Conservation (phyloP, 371 early-diverging fungal genomes). For the Rhizomucor miehei region DNA sequence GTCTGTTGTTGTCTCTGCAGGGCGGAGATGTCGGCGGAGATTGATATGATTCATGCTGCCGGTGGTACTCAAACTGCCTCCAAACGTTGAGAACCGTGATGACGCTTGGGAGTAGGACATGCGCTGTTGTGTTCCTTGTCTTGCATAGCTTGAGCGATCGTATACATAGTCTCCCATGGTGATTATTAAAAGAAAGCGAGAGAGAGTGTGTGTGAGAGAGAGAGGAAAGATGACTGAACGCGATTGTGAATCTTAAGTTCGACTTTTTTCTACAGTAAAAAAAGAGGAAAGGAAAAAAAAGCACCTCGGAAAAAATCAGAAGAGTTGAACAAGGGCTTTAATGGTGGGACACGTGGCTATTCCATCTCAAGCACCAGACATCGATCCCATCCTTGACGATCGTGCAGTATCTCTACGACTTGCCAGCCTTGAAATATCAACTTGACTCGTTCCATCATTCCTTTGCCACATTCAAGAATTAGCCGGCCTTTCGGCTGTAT, state of each 20-base stretch:
- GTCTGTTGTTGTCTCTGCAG: neutral
- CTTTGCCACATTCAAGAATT: constrained; percentile 69
- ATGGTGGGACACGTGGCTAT: neutral
- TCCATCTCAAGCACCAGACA: constrained; percentile 45
- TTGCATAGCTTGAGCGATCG: neutral
- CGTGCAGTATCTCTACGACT: constrained; percentile 39
- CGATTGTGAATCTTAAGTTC: neutral
- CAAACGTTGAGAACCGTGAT: constrained; percentile 2
- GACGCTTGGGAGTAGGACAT: neutral
- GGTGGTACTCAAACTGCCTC: constrained; percentile 1
- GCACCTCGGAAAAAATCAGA: neutral
- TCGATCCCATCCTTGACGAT: constrained; percentile 57
- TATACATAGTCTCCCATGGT: neutral
- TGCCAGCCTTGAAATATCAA: constrained; percentile 55
- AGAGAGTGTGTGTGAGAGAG: constrained; percentile 2
- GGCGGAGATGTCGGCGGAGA: constrained; percentile 5
- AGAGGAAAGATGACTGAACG: neutral
- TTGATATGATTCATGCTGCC: constrained; percentile 8
- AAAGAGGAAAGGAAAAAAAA: neutral
- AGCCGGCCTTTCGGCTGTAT: constrained; percentile 46
- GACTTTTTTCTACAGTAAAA: neutral
- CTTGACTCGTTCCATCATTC: constrained; percentile 57
- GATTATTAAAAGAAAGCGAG: constrained; percentile 1
- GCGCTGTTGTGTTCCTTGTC: no score
- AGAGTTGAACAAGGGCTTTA: neutral